A percentile compares a stretch with the other conserved stretches of the same genome.
phyloP scores from a whole-genome alignment of 1,284 basidiomycete species.

The Marasmius fiardii region DNA sequence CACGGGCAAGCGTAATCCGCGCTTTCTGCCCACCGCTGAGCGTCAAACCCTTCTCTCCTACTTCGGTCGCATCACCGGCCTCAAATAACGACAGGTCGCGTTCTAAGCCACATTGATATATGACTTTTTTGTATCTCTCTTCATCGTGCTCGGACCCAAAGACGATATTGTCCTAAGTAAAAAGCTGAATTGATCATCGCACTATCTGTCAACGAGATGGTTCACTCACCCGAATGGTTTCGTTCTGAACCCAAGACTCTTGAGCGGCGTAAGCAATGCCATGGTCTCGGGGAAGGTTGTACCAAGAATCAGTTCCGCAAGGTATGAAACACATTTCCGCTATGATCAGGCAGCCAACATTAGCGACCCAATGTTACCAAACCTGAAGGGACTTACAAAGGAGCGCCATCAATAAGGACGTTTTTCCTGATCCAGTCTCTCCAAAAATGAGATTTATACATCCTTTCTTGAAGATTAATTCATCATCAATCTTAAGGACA shows the following conservation, averaged over 20 bases:
- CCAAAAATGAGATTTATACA: conserved; percentile 62
- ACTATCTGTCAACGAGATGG: no score
- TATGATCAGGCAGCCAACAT: no score
- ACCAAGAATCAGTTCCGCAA: conserved; percentile 52
- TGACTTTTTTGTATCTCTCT: conserved; percentile 67
- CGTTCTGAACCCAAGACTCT: conserved; percentile 74
- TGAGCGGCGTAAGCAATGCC: conserved; percentile 78
- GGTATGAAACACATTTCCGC: conserved; percentile 63
- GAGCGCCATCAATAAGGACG: conserved; percentile 52
- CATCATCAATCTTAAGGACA: conserved; percentile 41
- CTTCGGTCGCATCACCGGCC: conserved; percentile 71
- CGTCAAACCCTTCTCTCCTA: conserved; percentile 53
- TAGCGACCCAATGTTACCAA: conserved; percentile 29
- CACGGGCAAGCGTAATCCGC: conserved; percentile 68
- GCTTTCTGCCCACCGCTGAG: conserved; percentile 66
- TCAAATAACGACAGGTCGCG: conserved; percentile 57
- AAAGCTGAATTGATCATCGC: no score
- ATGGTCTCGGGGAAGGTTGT: conserved; percentile 58
- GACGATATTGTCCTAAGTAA: conserved; percentile 80
- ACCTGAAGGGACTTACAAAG: conserved; percentile 30
- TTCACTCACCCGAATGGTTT: no score
- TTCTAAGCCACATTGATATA: conserved; percentile 53
- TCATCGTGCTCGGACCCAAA: conserved; percentile 77
- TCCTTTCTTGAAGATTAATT: conserved; percentile 53
- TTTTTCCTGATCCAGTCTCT: conserved; percentile 44